A percentile compares a stretch with the other conserved stretches of the same genome.
Conservation (phyloP, 768 basidiomycete species). For the Rhodotorula paludigena region DNA sequence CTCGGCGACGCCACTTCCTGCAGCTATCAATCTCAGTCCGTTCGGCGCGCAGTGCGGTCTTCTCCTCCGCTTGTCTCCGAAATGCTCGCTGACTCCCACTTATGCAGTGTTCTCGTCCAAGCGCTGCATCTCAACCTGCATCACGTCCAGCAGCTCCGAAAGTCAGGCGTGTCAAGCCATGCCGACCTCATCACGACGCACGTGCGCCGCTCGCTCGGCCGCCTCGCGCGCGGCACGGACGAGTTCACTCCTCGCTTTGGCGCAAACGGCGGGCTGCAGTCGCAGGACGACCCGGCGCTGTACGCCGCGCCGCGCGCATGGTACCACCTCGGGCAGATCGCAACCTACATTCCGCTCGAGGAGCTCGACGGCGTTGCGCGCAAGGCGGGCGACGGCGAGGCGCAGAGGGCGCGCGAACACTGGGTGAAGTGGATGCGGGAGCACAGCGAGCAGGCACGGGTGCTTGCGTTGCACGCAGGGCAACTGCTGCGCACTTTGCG, state of each 20-base stretch:
- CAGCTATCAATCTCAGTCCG: neutral
- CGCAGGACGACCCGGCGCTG: neutral
- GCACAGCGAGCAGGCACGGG: neutral
- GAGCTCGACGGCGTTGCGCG: slow-evolving; percentile 2
- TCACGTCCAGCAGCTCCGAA: neutral
- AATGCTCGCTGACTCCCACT: neutral
- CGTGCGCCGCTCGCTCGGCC: neutral
- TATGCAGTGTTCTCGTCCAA: neutral
- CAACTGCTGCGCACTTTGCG: neutral
- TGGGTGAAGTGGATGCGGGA: neutral
- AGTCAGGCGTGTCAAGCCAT: neutral
- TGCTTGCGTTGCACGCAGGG: neutral
- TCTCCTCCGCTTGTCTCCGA: neutral
- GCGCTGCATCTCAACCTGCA: neutral
- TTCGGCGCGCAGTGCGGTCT: neutral
- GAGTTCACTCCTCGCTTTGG: slow-evolving; percentile 1
- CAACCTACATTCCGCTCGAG: slow-evolving; percentile 1
- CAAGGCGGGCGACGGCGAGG: neutral
- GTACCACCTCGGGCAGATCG: slow-evolving; percentile 8
- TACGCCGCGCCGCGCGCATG: neutral
- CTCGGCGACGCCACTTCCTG: neutral
- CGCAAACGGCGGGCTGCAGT: no score
- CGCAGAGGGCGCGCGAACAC: neutral
- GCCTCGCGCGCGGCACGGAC: neutral
- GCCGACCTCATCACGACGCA: slow-evolving; percentile 4